Evolutionary conservation across 331 rosid genomes (phyloP).

Genomic region (Malus hybrid): DNA sequence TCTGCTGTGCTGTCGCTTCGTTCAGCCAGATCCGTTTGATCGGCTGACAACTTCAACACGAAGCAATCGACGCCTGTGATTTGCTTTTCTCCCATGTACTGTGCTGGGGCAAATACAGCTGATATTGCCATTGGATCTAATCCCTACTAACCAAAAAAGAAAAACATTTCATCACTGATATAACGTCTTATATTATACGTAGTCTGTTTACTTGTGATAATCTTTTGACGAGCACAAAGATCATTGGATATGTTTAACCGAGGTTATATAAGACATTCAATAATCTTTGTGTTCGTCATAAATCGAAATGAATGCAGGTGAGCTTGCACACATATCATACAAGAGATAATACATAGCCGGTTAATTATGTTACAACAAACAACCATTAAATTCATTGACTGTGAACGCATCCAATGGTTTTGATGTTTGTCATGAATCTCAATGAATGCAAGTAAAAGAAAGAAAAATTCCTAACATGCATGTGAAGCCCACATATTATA

Average conservation of each 20-base stretch:
- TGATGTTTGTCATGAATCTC: background rate
- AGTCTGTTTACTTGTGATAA: too few relatives aligned
- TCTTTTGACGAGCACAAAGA: too few relatives aligned
- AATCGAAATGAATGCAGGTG: background rate
- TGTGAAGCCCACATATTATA: too few relatives aligned
- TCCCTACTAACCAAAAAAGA: slow-evolving; percentile 36
- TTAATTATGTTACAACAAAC: background rate
- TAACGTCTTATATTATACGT: background rate
- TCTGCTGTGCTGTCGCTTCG: slow-evolving; percentile 87
- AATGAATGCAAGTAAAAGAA: background rate
- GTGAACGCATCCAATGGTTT: background rate
- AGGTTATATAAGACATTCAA: background rate
- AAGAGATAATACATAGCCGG: background rate
- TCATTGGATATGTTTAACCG: background rate
- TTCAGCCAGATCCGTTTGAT: slow-evolving; percentile 58
- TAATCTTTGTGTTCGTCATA: background rate
- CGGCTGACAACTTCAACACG: slow-evolving; percentile 61
- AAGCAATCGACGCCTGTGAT: slow-evolving; percentile 64
- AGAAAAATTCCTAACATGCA: background rate
- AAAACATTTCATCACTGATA: background rate
- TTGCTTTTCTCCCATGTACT: slow-evolving; percentile 80
- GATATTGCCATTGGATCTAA: slow-evolving; percentile 81
- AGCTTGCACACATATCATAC: background rate
- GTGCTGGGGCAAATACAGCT: slow-evolving; percentile 61
- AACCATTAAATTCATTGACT: too few relatives aligned